These are phyloP conservation scores for Emmonsia crescens DNA, from an alignment of 2,329 filamentous ascomycete species.

Conservation along the genomic window DNA sequence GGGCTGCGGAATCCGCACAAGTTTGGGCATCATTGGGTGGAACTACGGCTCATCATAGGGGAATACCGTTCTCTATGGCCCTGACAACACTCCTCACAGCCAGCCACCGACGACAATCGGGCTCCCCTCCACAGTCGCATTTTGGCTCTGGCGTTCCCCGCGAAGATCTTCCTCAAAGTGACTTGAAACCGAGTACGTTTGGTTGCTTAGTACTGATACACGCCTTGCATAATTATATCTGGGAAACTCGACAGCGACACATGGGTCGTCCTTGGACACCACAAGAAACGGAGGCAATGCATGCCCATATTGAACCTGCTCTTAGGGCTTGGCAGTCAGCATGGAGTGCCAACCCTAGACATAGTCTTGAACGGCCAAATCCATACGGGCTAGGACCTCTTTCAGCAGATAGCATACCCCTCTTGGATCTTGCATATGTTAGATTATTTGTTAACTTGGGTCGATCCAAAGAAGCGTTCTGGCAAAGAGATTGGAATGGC, in stretches of 20 bases:
- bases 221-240: constrained; percentile 93
- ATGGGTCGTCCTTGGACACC: constrained; percentile 81
- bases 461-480: constrained; percentile 83
- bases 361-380: constrained; percentile 75
- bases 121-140: constrained; percentile 17
- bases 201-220: constrained; percentile 88
- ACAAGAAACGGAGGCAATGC: constrained; percentile 91
- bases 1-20: constrained; percentile 71
- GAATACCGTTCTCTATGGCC: constrained; percentile 69
- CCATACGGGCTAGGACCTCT: constrained; percentile 71
- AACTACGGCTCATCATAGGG: constrained; percentile 55
- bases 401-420: constrained; percentile 79
- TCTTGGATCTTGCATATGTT: constrained; percentile 86
- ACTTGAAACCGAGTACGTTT: constrained; percentile 76
- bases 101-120: constrained; percentile 37
- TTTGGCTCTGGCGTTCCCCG: constrained; percentile 39
- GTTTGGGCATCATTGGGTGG: constrained; percentile 72
- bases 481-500: constrained; percentile 84
- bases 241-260: constrained; percentile 88
- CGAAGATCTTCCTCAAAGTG: constrained; percentile 46
- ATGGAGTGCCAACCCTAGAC: constrained; percentile 77
- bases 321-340: constrained; percentile 88
- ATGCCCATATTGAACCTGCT: constrained; percentile 86
- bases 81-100: constrained; percentile 70
- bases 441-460: constrained; percentile 89